Percentiles rank a stretch among this genome's conserved stretches.
phyloP scores from a whole-genome alignment of 2,329 filamentous ascomycete genomes.

The Elsinoe australis region DNA sequence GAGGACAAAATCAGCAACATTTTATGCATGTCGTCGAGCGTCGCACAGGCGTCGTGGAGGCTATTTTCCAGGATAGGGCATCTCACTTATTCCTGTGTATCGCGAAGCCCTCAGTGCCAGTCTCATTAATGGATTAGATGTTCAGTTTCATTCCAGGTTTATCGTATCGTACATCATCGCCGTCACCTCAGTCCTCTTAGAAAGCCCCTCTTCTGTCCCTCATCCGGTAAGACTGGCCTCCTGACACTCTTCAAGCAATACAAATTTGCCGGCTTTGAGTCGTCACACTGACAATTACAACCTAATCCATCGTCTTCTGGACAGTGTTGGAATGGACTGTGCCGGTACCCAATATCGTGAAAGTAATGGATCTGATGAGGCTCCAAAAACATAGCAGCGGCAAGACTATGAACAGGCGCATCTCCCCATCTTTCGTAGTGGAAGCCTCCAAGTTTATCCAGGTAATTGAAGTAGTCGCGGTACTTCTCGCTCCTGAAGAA shows the following conservation, averaged over 20 bases:
- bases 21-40: too few species aligned
- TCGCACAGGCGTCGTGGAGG: too few species aligned
- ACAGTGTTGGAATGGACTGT: slow-evolving; percentile 17
- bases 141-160: background rate
- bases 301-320: slow-evolving; percentile 4
- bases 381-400: slow-evolving; percentile 47
- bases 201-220: background rate
- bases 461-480: slow-evolving; percentile 42
- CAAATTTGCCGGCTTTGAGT: background rate
- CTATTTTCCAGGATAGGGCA: background rate
- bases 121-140: too few species aligned
- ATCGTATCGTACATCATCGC: background rate
- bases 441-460: slow-evolving; percentile 45
- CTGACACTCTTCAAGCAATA: slow-evolving; percentile 9
- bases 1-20: too few species aligned
- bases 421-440: slow-evolving; percentile 43
- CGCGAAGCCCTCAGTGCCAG: too few species aligned
- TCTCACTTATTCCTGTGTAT: too few species aligned
- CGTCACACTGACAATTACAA: slow-evolving; percentile 13
- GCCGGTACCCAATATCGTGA: slow-evolving; percentile 33
- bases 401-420: slow-evolving; percentile 48
- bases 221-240: background rate
- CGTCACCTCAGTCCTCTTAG: background rate
- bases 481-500: slow-evolving; percentile 47
- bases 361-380: slow-evolving; percentile 47